Evolutionary conservation across 179 eudicot species (phyloP).

Genomic region (Heliamphora pulchella): DNA sequence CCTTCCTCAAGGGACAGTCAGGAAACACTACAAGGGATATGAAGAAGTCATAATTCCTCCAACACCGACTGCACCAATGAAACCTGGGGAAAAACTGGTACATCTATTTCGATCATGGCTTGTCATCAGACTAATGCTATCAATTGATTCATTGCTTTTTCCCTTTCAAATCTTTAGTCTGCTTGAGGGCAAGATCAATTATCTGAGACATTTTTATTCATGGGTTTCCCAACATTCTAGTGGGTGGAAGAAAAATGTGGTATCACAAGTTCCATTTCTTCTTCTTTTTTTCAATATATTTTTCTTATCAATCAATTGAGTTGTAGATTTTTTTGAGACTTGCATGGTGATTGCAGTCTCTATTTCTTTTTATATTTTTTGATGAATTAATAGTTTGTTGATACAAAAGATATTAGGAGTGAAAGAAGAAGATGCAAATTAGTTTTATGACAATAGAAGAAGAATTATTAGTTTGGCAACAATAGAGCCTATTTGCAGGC

Average conservation of each 20-base stretch:
- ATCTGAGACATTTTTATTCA: neutral
- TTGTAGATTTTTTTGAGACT: neutral
- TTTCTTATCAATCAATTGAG: neutral
- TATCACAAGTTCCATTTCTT: neutral
- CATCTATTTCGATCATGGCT: neutral
- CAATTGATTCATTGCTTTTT: conserved; percentile 5
- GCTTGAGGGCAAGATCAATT: neutral
- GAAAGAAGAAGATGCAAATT: neutral
- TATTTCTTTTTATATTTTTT: neutral
- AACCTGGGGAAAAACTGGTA: conserved; percentile 93
- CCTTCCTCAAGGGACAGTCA: conserved; percentile 91
- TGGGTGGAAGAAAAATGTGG: neutral
- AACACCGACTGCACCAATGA: conserved; percentile 85
- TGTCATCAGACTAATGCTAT: neutral
- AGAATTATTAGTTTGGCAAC: neutral
- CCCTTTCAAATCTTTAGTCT: neutral
- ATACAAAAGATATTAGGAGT: neutral
- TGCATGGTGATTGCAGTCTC: neutral
- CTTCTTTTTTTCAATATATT: neutral
- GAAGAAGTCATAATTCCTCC: conserved; percentile 95
- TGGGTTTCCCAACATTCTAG: neutral
- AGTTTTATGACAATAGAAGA: neutral
- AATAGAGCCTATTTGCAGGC: neutral
- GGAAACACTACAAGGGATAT: conserved; percentile 88
- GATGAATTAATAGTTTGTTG: neutral